These are phyloP conservation scores for Alternaria brassicicola DNA, from an alignment of 2,329 filamentous ascomycete species.

Conservation along the genomic window DNA sequence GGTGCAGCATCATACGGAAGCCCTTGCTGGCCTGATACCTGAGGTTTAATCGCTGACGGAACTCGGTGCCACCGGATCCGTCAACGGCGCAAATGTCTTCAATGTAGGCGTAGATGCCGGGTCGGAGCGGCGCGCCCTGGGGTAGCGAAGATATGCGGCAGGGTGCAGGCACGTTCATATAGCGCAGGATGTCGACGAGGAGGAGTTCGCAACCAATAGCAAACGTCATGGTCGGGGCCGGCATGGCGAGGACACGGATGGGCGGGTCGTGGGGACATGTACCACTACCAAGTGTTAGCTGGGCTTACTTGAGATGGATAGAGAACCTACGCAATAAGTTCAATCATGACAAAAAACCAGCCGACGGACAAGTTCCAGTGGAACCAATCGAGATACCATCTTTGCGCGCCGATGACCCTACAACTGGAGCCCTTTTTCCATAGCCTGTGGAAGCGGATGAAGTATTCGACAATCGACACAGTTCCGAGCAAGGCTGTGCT, in stretches of 20 bases:
- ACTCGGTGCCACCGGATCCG: slow-evolving; percentile 59
- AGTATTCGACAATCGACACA: slow-evolving; percentile 61
- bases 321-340: slow-evolving; percentile 57
- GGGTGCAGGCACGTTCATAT: slow-evolving; percentile 54
- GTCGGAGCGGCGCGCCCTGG: slow-evolving; percentile 57
- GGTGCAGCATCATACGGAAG: slow-evolving; percentile 60
- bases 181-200: slow-evolving; percentile 56
- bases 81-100: slow-evolving; percentile 62
- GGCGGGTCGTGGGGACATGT: slow-evolving; percentile 56
- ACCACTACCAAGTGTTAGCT: slow-evolving; percentile 43
- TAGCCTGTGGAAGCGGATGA: slow-evolving; percentile 56
- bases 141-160: slow-evolving; percentile 61
- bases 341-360: slow-evolving; percentile 63
- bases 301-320: neutral
- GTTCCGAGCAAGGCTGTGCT: slow-evolving; percentile 60
- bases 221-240: slow-evolving; percentile 58
- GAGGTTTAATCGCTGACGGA: slow-evolving; percentile 58
- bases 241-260: slow-evolving; percentile 61
- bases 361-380: slow-evolving; percentile 63
- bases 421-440: slow-evolving; percentile 60
- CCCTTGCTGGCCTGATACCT: slow-evolving; percentile 60
- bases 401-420: slow-evolving; percentile 56
- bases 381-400: slow-evolving; percentile 60
- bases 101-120: slow-evolving; percentile 61
- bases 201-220: slow-evolving; percentile 59